Evolutionary conservation across 2,329 filamentous ascomycete species (phyloP).

Genomic region (Rutstroemia sp.): DNA sequence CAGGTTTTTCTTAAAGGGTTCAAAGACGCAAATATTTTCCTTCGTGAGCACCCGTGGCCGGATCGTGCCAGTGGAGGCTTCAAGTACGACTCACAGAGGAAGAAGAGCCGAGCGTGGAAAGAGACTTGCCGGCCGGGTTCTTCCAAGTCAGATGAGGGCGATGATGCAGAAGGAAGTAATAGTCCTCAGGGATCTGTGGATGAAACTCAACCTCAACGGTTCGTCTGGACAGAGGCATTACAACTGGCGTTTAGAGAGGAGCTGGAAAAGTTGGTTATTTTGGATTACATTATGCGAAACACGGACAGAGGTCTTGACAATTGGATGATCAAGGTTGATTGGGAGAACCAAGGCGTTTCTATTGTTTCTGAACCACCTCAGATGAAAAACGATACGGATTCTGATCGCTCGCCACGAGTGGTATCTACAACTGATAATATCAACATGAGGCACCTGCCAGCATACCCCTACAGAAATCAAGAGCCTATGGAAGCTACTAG

Average conservation of each 20-base stretch:
- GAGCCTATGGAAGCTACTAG: slow-evolving; percentile 77
- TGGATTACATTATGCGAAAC: slow-evolving; percentile 99
- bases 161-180: slow-evolving; percentile 46
- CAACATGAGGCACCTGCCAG: slow-evolving; percentile 24
- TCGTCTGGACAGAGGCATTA: slow-evolving; percentile 79
- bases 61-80: slow-evolving; percentile 66
- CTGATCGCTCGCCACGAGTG: slow-evolving; percentile 43
- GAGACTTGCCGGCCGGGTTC: slow-evolving; percentile 66
- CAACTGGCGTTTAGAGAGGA: slow-evolving; percentile 93
- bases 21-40: slow-evolving; percentile 92
- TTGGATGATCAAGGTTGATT: slow-evolving; percentile 98
- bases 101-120: slow-evolving; percentile 67
- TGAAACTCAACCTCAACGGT: slow-evolving; percentile 33
- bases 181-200: slow-evolving; percentile 25
- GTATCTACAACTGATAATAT: slow-evolving; percentile 33
- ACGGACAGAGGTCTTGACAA: slow-evolving; percentile 95
- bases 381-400: slow-evolving; percentile 53
- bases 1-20: slow-evolving; percentile 96
- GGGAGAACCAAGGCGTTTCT: slow-evolving; percentile 71
- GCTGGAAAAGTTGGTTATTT: slow-evolving; percentile 90
- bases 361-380: slow-evolving; percentile 75
- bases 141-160: slow-evolving; percentile 50
- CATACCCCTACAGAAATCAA: slow-evolving; percentile 67
- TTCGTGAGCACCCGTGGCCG: slow-evolving; percentile 94
- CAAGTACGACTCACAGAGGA: slow-evolving; percentile 57